phyloP scores from a whole-genome alignment of 345 rosid genomes.

The Kernera saxatilis region DNA sequence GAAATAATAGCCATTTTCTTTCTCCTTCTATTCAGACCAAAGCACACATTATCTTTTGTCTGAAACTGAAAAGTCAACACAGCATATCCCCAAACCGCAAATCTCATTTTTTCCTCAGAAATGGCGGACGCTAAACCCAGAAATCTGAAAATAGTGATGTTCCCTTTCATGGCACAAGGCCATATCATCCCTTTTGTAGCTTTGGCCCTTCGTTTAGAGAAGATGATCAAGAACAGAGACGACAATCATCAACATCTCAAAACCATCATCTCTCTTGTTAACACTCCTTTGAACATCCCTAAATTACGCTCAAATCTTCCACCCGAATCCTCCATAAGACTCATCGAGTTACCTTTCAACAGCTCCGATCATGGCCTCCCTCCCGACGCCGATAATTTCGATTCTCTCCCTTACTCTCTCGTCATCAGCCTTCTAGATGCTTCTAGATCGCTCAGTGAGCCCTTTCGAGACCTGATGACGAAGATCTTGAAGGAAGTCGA shows the following conservation, averaged over 20 bases:
- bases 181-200: constrained; percentile 74
- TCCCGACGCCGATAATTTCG: constrained; percentile 56
- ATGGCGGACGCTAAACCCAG: constrained; percentile 12
- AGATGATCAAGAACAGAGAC: constrained; percentile 6
- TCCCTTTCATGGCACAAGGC: constrained; percentile 86
- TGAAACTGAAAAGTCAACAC: background rate
- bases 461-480: constrained; percentile 31
- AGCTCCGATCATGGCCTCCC: constrained; percentile 72
- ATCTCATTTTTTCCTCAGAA: background rate
- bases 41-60: background rate
- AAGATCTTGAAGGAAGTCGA: constrained; percentile 6
- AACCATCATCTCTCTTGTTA: constrained; percentile 38
- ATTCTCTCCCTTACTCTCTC: constrained; percentile 56
- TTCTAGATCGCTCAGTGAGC: constrained; percentile 41
- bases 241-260: background rate
- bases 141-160: constrained; percentile 42
- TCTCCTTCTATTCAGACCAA: background rate
- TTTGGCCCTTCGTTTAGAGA: constrained; percentile 53
- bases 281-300: constrained; percentile 56
- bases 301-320: constrained; percentile 51
- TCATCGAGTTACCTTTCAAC: constrained; percentile 54
- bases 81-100: background rate
- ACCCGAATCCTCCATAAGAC: constrained; percentile 41
- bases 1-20: background rate
- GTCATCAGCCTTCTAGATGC: constrained; percentile 52